phyloP scores from a whole-genome alignment of 2,329 filamentous ascomycete species.

The Truncatella angustata region DNA sequence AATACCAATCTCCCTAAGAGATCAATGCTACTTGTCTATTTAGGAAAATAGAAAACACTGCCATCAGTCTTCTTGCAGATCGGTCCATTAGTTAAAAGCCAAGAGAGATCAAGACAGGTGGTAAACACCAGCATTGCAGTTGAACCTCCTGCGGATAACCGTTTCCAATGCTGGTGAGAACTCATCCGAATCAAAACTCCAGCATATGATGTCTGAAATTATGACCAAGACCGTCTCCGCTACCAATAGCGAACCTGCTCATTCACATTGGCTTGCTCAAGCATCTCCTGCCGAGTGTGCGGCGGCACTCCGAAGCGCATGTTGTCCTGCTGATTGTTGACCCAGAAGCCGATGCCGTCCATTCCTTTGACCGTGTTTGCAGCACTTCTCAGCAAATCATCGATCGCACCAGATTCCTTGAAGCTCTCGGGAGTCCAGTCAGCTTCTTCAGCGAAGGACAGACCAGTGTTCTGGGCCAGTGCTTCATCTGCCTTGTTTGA shows the following conservation, averaged over 20 bases:
- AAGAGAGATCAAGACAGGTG: background rate
- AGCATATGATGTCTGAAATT: too few species aligned
- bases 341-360: conserved; percentile 27
- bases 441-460: conserved; percentile 24
- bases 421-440: conserved; percentile 22
- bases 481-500: conserved; percentile 19
- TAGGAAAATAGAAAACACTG: background rate
- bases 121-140: too few species aligned
- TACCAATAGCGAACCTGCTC: conserved; percentile 1
- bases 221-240: background rate
- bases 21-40: background rate
- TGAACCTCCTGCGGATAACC: too few species aligned
- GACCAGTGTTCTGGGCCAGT: conserved; percentile 21
- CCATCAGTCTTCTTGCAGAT: too few species aligned
- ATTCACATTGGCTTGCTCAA: background rate
- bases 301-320: conserved; percentile 9
- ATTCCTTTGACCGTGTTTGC: conserved; percentile 23
- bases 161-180: too few species aligned
- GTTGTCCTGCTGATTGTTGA: conserved; percentile 21
- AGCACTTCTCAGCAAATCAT: conserved; percentile 20
- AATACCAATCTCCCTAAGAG: too few species aligned
- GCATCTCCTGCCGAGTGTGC: background rate
- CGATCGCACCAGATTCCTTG: conserved; percentile 17
- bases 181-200: too few species aligned
- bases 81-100: too few species aligned